These are phyloP conservation scores for Solanum chacoense DNA, from an alignment of 305 asterid genomes.

Conservation along the genomic window DNA sequence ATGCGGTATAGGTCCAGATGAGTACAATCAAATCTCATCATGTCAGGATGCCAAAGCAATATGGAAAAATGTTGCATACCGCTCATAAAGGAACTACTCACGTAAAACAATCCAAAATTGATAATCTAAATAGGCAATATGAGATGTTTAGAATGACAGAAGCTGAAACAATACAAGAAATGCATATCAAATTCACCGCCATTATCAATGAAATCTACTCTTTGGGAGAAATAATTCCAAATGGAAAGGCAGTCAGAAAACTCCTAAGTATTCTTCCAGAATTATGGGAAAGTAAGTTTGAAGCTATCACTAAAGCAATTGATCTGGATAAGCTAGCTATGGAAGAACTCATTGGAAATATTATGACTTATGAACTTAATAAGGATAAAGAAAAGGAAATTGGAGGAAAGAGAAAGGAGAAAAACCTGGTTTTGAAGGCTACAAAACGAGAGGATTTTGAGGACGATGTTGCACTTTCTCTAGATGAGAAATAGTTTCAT, in stretches of 20 bases:
- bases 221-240: not conserved
- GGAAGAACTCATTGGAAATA: too few relatives aligned
- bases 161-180: not conserved
- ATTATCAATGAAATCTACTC: not conserved
- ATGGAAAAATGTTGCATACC: not conserved
- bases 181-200: not conserved
- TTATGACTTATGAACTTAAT: not conserved
- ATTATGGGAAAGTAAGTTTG: not conserved
- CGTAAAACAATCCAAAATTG: not conserved
- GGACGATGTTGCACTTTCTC: too few relatives aligned
- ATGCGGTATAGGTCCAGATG: not conserved
- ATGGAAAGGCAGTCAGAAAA: not conserved
- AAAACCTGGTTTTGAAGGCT: too few relatives aligned
- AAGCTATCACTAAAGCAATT: not conserved
- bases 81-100: not conserved
- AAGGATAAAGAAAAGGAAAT: too few relatives aligned
- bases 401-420: not conserved
- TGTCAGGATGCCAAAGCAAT: not conserved
- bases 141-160: too few relatives aligned
- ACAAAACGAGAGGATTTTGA: too few relatives aligned
- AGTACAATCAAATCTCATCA: not conserved
- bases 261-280: not conserved
- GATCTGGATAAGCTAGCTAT: not conserved
- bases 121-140: too few relatives aligned
- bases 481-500: too few relatives aligned